Evolutionary conservation across 129 eudicot genomes (phyloP).

Genomic region (Centaurea solstitialis): DNA sequence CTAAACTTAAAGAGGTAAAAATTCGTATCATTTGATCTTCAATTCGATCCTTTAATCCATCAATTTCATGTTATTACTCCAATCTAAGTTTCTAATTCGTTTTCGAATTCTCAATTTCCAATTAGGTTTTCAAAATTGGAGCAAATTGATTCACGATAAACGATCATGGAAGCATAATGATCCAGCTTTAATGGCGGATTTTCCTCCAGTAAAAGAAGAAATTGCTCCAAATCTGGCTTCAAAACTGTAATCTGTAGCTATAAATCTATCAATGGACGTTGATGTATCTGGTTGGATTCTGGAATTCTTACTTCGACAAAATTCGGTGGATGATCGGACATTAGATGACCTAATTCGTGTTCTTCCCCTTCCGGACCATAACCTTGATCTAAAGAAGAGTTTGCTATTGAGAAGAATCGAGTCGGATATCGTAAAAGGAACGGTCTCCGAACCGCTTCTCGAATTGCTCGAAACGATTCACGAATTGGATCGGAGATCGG

Average conservation of each 20-base stretch:
- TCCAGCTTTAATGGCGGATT: neutral
- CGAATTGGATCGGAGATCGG: constrained; percentile 30
- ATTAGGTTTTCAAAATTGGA: neutral
- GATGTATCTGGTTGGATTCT: constrained; percentile 55
- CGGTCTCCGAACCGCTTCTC: constrained; percentile 35
- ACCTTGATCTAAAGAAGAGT: constrained; percentile 25
- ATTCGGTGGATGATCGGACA: constrained; percentile 27
- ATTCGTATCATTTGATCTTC: neutral
- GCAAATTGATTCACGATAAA: neutral
- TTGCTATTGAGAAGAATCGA: constrained; percentile 43
- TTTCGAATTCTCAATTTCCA: neutral
- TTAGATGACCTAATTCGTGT: constrained; percentile 19
- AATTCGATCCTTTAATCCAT: neutral
- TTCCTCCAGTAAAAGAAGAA: too few relatives aligned
- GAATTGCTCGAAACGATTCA: constrained; percentile 40
- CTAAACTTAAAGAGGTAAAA: neutral
- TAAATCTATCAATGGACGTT: constrained; percentile 33
- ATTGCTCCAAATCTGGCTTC: too few relatives aligned
- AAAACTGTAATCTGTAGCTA: neutral
- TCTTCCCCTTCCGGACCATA: constrained; percentile 39
- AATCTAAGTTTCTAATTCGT: neutral
- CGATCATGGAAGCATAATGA: neutral
- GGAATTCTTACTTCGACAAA: constrained; percentile 49
- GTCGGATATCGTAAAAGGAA: constrained; percentile 16
- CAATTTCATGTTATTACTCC: neutral